Evolutionary conservation across 176 grass and related monocot genomes (phyloP), one percentile per base, ranked within the genome.

Genomic region (sorghum (Sorghum bicolor)): DNA sequence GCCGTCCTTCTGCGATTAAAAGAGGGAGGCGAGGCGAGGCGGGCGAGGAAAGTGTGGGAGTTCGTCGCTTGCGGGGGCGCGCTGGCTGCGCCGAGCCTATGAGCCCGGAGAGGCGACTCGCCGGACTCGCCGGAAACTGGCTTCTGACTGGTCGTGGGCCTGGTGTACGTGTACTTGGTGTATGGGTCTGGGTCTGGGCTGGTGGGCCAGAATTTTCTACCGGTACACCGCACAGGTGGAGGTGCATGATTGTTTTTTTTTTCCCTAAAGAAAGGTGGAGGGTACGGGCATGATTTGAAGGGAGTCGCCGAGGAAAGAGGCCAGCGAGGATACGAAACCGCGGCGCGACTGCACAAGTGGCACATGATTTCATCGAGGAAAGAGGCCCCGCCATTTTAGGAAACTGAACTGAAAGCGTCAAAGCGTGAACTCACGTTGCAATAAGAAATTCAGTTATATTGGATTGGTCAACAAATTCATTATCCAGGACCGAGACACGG

Each of bases 1-100:
- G 73, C 30, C 65, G 34, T 15, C 47, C 47, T n/a, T n/a, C 9
- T 19, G 8, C n/a, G 34, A 22, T 61, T 83, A 26, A 86, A 90
- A 63, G 55, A 52, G 48, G 17, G 48, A 6, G 48, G 22, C 44
- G 43, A 32, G 22, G 65, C 34, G 39, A 12, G n/a, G n/a, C 31
- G 31, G 26, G 38, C 14, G 17, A 60, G 28, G 36, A 16, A 24
- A 28, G n/a, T 72, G 14, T 47, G 32, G 53, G 77, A 33, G 19
- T 6, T 32, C 24, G 17, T 4, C n/a, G 15, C 1, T 16, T 19
- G 14, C 62, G 62, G 1, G 55, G 22, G 5, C 1, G 14, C 22
- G 60, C 3, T 22, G 65, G 5, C 13, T 78, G 30, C 78, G 36
- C 83, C 34, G 7, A 37, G 66, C 39, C 79, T 63, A 79, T 86